Conservation (phyloP, 257 asterid genomes). For the Salvia miltiorrhiza region DNA sequence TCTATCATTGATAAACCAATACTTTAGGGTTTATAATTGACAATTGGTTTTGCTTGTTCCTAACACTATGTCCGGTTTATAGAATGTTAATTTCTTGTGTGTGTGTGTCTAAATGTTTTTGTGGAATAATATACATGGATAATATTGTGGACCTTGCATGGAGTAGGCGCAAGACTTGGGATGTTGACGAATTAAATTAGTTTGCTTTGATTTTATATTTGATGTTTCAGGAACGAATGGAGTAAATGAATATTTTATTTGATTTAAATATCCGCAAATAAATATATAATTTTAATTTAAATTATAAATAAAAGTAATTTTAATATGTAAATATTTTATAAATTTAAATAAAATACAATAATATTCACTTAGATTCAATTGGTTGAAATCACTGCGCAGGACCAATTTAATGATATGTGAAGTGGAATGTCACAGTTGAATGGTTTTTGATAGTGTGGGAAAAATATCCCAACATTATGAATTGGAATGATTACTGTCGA, state of each 20-base stretch:
- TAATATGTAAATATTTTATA: too few relatives aligned
- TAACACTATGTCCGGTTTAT: not conserved
- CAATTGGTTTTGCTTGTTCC: not conserved
- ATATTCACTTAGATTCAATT: too few relatives aligned
- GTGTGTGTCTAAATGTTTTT: not conserved
- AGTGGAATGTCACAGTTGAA: slow-evolving; percentile 17
- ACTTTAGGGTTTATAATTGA: not conserved
- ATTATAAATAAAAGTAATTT: too few relatives aligned
- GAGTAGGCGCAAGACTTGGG: slow-evolving; percentile 16
- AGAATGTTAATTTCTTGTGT: too few relatives aligned
- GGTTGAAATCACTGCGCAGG: too few relatives aligned
- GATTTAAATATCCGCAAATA: too few relatives aligned
- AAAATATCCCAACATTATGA: slow-evolving; percentile 17
- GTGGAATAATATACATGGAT: not conserved
- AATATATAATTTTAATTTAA: too few relatives aligned
- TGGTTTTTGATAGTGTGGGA: slow-evolving; percentile 5
- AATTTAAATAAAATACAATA: too few relatives aligned
- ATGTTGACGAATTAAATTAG: too few relatives aligned
- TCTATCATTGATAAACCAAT: slow-evolving; percentile 4
- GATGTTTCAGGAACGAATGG: too few relatives aligned
- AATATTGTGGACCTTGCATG: slow-evolving; percentile 6
- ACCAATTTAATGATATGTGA: slow-evolving; percentile 17
- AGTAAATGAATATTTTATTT: too few relatives aligned
- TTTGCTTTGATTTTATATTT: too few relatives aligned
- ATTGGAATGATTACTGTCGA: slow-evolving; percentile 15